Base-by-base conservation (phyloP, 2,329 filamentous ascomycete species). In the Trichoderma cornu-damae region DNA sequence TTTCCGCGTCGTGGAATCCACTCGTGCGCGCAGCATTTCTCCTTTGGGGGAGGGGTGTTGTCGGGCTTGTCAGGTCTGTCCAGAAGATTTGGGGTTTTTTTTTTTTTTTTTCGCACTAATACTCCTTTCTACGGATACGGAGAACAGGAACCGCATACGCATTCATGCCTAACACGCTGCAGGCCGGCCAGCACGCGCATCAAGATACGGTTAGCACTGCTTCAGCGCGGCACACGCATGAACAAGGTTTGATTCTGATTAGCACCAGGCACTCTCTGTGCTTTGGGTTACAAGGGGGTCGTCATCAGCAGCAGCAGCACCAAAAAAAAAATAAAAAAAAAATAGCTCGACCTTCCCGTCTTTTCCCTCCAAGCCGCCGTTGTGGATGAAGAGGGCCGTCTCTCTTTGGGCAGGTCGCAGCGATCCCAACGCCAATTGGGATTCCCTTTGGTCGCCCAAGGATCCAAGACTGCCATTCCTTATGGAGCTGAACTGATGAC, bases 101-200 rank as follows among this genome's bases (percentile, higher is more conserved):
- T n/a, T n/a, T n/a, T n/a, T n/a, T n/a, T n/a, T 26, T 22, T 34
- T 22, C 37, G 28, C 38, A 22, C 37, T 34, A 14, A 30, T 22
- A 28, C 49, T 43, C 38, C 18, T 18, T 32, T 30, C 49, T 24
- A n/a, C n/a, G n/a, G n/a, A n/a, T n/a, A n/a, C n/a, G n/a, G n/a
- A n/a, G n/a, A n/a, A n/a, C n/a, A n/a, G 37, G 49, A 30, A 26
- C 20, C 37, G 34, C 8, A 46, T 14, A 54, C 40, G 51, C 40
- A 46, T 54, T 54, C 51, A 28, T 54, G 51, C 51, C 51, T 54
- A 54, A 54, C 51, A 54, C 22, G 51, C 51, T 37, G 51, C 51
- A 46, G 40, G 40, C 38, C 9, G 51, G 18, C 38, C 49, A 37
- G 44, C 30, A 30, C 38, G 44, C 30, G 40, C 38, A 44, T 7